A percentile compares a stretch with the other conserved stretches of the same genome.
phyloP scores from a whole-genome alignment of 2,329 filamentous ascomycete genomes.

The Daldinia sp. region DNA sequence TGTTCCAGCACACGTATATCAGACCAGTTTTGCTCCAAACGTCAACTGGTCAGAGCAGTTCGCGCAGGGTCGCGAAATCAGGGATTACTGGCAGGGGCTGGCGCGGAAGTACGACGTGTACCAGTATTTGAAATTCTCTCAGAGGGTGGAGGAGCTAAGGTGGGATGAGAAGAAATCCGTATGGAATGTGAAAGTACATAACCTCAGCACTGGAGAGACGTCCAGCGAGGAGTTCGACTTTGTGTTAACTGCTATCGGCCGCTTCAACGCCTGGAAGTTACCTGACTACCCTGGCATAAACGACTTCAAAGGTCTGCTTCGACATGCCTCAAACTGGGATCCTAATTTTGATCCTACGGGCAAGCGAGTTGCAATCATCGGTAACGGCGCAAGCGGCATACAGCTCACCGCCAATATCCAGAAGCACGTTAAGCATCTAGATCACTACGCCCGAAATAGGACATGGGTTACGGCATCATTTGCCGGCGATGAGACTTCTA shows the following conservation, averaged over 20 bases:
- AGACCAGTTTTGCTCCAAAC: constrained; percentile 75
- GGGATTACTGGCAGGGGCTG: constrained; percentile 72
- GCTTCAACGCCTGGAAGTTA: constrained; percentile 74
- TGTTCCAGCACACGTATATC: constrained; percentile 77
- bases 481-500: constrained; percentile 65
- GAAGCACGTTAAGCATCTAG: constrained; percentile 61
- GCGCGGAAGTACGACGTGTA: constrained; percentile 75
- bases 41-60: constrained; percentile 77
- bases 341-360: constrained; percentile 60
- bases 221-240: constrained; percentile 67
- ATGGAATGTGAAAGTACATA: constrained; percentile 67
- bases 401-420: constrained; percentile 68
- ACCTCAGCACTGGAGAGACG: constrained; percentile 55
- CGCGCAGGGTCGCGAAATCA: constrained; percentile 74
- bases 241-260: constrained; percentile 72
- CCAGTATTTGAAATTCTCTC: constrained; percentile 65
- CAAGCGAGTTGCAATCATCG: constrained; percentile 69
- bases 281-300: constrained; percentile 70
- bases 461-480: constrained; percentile 77
- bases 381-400: constrained; percentile 72
- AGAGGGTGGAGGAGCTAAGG: constrained; percentile 65
- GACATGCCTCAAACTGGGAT: constrained; percentile 73
- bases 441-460: constrained; percentile 73
- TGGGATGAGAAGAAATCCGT: constrained; percentile 66
- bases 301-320: constrained; percentile 66